Percentiles rank a stretch among this genome's conserved stretches.
phyloP scores from a whole-genome alignment of 228 moss, liverwort and hornwort genomes.

The Sphagnum magellanicum region DNA sequence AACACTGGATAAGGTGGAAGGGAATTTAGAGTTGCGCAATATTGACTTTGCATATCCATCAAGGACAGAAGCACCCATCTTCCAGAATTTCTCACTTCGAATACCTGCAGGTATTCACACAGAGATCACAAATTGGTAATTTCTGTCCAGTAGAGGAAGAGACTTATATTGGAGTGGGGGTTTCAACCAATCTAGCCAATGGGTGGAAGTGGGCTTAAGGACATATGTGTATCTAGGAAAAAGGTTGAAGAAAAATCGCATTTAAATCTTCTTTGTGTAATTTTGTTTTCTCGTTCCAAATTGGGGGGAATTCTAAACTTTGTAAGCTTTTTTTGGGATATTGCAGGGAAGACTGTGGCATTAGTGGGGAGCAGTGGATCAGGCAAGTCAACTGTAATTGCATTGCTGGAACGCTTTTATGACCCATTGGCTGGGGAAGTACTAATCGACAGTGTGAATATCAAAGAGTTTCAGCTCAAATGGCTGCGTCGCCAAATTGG shows the following conservation, averaged over 20 bases:
- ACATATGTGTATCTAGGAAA: too few relatives aligned
- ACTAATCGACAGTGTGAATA: constrained; percentile 64
- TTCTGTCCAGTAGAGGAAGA: too few relatives aligned
- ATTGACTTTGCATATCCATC: constrained; percentile 78
- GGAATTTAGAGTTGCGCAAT: constrained; percentile 58
- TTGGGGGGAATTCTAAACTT: too few relatives aligned
- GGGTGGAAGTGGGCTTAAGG: too few relatives aligned
- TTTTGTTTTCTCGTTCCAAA: too few relatives aligned
- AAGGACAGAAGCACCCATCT: constrained; percentile 49
- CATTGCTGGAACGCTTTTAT: constrained; percentile 76
- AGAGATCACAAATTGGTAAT: neutral
- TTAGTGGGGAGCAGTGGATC: constrained; percentile 79
- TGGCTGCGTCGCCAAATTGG: constrained; percentile 87
- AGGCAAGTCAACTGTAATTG: constrained; percentile 77
- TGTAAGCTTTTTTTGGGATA: neutral
- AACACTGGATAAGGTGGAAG: constrained; percentile 46
- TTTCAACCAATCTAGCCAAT: too few relatives aligned
- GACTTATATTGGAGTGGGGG: too few relatives aligned
- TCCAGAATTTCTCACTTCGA: constrained; percentile 51
- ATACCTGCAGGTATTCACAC: constrained; percentile 54
- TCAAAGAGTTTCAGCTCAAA: constrained; percentile 68
- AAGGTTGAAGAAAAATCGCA: too few relatives aligned
- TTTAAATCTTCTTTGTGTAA: too few relatives aligned
- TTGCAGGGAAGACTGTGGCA: constrained; percentile 61
- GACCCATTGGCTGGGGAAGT: constrained; percentile 68